phyloP scores from a whole-genome alignment of 75 land plant genomes.

The Selaginella tamariscina region DNA sequence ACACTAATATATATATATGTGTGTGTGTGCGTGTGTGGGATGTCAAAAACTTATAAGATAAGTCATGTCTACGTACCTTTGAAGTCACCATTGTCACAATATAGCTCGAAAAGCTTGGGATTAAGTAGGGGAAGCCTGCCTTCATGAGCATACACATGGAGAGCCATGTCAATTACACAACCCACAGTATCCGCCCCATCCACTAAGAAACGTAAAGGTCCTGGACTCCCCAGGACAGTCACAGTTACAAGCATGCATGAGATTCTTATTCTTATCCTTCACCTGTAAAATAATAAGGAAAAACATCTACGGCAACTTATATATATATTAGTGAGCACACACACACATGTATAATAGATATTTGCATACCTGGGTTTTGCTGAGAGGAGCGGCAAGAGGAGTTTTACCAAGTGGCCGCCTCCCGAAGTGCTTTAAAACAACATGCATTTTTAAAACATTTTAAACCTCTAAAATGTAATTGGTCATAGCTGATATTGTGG shows the following conservation, averaged over 20 bases:
- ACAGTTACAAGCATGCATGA: constrained; percentile 39
- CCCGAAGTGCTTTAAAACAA: background rate
- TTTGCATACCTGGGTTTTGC: constrained; percentile 5
- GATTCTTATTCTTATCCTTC: constrained; percentile 5
- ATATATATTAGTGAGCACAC: too few relatives aligned
- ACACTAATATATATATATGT: too few relatives aligned
- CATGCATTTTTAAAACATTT: too few relatives aligned
- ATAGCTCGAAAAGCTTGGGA: constrained; percentile 38
- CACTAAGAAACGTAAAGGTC: constrained; percentile 49
- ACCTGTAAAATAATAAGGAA: too few relatives aligned
- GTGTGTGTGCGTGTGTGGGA: too few relatives aligned
- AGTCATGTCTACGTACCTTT: constrained; percentile 44
- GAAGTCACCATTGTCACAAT: constrained; percentile 34
- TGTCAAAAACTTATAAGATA: too few relatives aligned
- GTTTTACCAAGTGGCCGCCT: background rate
- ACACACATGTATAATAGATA: too few relatives aligned
- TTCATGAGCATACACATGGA: constrained; percentile 51
- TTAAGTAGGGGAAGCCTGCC: constrained; percentile 53
- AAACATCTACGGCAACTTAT: too few relatives aligned
- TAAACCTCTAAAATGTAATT: too few relatives aligned
- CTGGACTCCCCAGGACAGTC: constrained; percentile 54
- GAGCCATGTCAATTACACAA: constrained; percentile 35
- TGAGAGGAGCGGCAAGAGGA: constrained; percentile 5
- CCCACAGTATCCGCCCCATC: constrained; percentile 35
- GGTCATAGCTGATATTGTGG: too few relatives aligned